phyloP scores from a whole-genome alignment of 371 early-diverging fungal genomes.

The Lichtheimia ornata region DNA sequence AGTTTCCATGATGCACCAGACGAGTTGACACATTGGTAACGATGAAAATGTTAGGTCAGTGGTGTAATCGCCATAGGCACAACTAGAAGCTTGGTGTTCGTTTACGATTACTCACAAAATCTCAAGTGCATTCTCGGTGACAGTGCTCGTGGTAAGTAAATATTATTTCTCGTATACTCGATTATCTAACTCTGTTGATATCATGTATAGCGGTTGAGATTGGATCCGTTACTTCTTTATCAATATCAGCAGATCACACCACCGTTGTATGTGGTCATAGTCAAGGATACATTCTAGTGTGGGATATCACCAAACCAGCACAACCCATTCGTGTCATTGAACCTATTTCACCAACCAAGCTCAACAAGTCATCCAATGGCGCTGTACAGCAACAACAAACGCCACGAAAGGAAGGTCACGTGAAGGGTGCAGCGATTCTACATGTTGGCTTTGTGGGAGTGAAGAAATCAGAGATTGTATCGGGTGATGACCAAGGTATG shows the following conservation, averaged over 20 bases:
- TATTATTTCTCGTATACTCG: background rate
- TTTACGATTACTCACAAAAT: slow-evolving; percentile 72
- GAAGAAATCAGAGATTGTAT: slow-evolving; percentile 67
- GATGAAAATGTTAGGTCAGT: slow-evolving; percentile 34
- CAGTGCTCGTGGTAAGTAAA: slow-evolving; percentile 40
- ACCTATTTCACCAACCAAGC: slow-evolving; percentile 45
- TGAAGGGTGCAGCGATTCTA: slow-evolving; percentile 66
- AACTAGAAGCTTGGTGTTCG: slow-evolving; percentile 67
- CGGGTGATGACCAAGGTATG: slow-evolving; percentile 76
- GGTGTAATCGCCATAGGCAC: slow-evolving; percentile 77
- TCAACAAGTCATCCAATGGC: slow-evolving; percentile 19
- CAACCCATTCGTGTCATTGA: slow-evolving; percentile 55
- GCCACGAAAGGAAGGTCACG: slow-evolving; percentile 68
- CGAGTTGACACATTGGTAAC: background rate
- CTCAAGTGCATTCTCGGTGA: slow-evolving; percentile 68
- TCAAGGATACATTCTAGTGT: slow-evolving; percentile 71
- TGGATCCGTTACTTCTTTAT: slow-evolving; percentile 74
- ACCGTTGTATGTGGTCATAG: slow-evolving; percentile 74
- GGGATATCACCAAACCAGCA: slow-evolving; percentile 65
- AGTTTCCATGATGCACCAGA: slow-evolving; percentile 12
- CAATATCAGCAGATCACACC: slow-evolving; percentile 70
- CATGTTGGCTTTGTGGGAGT: slow-evolving; percentile 73
- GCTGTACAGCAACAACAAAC: slow-evolving; percentile 34
- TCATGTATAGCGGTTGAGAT: slow-evolving; percentile 56
- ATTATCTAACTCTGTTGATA: background rate